These are phyloP conservation scores for Galeopsis tetrahit DNA, from an alignment of 257 asterid species.

Conservation along the genomic window DNA sequence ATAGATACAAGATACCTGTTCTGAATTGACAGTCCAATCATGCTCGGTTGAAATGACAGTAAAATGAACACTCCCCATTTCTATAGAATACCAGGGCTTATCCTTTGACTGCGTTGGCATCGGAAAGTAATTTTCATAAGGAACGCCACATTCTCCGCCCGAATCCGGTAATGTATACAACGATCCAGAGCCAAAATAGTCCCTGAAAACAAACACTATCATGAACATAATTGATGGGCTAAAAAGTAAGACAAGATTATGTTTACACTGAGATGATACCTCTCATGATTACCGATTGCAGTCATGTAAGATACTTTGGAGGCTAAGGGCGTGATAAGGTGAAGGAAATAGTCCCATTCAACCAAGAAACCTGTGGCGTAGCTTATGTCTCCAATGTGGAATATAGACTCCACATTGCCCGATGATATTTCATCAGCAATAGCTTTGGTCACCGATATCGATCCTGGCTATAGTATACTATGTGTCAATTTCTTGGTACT, in stretches of 20 bases:
- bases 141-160: slow-evolving; percentile 94
- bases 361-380: slow-evolving; percentile 88
- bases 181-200: slow-evolving; percentile 63
- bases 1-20: slow-evolving; percentile 24
- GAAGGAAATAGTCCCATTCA: slow-evolving; percentile 91
- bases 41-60: slow-evolving; percentile 90
- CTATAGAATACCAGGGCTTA: slow-evolving; percentile 93
- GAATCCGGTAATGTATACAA: slow-evolving; percentile 70
- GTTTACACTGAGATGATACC: slow-evolving; percentile 40
- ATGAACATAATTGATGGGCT: no score
- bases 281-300: slow-evolving; percentile 90
- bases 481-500: no score
- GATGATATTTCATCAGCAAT: slow-evolving; percentile 53
- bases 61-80: slow-evolving; percentile 79
- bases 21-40: slow-evolving; percentile 48
- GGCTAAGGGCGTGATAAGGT: slow-evolving; percentile 69
- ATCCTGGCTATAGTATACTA: slow-evolving; percentile 95
- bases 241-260: background rate
- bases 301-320: slow-evolving; percentile 83
- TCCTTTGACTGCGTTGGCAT: slow-evolving; percentile 78
- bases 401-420: slow-evolving; percentile 64
- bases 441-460: slow-evolving; percentile 65
- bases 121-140: slow-evolving; percentile 87
- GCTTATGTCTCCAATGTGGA: slow-evolving; percentile 94
- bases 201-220: slow-evolving; percentile 43